phyloP scores from a whole-genome alignment of 2,329 filamentous ascomycete genomes.

The Monilinia polystroma region DNA sequence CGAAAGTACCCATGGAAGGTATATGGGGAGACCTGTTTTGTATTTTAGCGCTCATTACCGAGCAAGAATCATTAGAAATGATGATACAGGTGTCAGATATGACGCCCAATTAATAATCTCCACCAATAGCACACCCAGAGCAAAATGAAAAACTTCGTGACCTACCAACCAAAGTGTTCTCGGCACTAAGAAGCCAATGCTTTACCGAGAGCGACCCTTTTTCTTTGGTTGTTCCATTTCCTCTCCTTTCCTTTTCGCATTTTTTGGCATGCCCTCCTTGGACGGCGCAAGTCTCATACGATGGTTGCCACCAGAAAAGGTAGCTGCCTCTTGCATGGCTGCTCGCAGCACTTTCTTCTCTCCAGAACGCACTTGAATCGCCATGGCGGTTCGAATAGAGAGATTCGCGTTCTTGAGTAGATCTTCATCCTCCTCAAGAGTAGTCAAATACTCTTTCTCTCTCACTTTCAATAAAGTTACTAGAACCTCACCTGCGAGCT shows the following conservation, averaged over 20 bases:
- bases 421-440: constrained; percentile 50
- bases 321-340: constrained; percentile 44
- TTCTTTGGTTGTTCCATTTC: constrained; percentile 28
- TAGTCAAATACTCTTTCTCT: constrained; percentile 52
- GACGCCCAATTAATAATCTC: constrained; percentile 18
- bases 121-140: constrained; percentile 8
- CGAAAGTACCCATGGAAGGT: constrained; percentile 22
- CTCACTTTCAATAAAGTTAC: constrained; percentile 43
- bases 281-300: constrained; percentile 37
- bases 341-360: constrained; percentile 60
- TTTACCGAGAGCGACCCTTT: constrained; percentile 30
- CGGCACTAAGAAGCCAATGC: background rate
- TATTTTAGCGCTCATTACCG: constrained; percentile 35
- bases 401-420: constrained; percentile 41
- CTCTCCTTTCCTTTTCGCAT: constrained; percentile 31
- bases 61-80: constrained; percentile 30
- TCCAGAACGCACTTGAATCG: constrained; percentile 59
- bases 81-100: constrained; percentile 17
- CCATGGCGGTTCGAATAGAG: constrained; percentile 48
- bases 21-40: constrained; percentile 33
- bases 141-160: constrained; percentile 25
- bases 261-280: constrained; percentile 4
- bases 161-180: constrained; percentile 24
- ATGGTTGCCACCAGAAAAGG: constrained; percentile 37
- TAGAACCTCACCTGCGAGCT: constrained; percentile 44